phyloP scores from a whole-genome alignment of 768 basidiomycete genomes.

The Dentipellis fragilis region DNA sequence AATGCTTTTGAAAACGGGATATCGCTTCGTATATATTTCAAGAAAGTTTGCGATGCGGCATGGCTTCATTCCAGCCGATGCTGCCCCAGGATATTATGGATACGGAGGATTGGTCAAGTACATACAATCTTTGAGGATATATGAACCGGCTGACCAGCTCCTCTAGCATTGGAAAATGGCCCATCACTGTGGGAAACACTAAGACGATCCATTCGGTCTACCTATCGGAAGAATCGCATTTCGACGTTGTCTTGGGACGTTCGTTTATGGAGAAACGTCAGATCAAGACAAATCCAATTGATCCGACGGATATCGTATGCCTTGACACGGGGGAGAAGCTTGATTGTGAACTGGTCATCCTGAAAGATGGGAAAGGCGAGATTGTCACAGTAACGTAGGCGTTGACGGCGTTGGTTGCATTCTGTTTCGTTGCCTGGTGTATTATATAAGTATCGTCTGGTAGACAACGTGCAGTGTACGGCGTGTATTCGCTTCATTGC shows the following conservation, averaged over 20 bases:
- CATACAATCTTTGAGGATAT: conserved; percentile 3
- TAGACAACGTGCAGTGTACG: too few species aligned
- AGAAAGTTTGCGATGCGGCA: conserved; percentile 84
- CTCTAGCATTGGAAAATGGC: conserved; percentile 65
- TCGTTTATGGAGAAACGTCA: conserved; percentile 72
- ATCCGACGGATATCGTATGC: conserved; percentile 85
- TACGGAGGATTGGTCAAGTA: conserved; percentile 78
- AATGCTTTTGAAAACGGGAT: conserved; percentile 89
- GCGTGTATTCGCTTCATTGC: too few species aligned
- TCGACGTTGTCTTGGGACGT: conserved; percentile 89
- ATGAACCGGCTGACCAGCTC: background rate
- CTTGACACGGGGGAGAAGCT: conserved; percentile 89
- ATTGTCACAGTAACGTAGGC: conserved; percentile 36
- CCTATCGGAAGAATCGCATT: conserved; percentile 90
- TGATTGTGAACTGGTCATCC: conserved; percentile 83
- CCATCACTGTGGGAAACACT: conserved; percentile 53
- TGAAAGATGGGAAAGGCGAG: conserved; percentile 86
- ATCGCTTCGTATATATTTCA: conserved; percentile 92
- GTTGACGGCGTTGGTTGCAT: too few species aligned
- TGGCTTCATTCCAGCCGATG: conserved; percentile 80
- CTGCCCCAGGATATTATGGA: conserved; percentile 87
- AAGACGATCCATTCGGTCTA: conserved; percentile 51
- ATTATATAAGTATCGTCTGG: too few species aligned
- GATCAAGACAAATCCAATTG: conserved; percentile 71
- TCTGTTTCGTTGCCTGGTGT: too few species aligned